Base-by-base conservation (phyloP, 1,284 basidiomycete genomes). In the Phylloboletellus chloephorus region DNA sequence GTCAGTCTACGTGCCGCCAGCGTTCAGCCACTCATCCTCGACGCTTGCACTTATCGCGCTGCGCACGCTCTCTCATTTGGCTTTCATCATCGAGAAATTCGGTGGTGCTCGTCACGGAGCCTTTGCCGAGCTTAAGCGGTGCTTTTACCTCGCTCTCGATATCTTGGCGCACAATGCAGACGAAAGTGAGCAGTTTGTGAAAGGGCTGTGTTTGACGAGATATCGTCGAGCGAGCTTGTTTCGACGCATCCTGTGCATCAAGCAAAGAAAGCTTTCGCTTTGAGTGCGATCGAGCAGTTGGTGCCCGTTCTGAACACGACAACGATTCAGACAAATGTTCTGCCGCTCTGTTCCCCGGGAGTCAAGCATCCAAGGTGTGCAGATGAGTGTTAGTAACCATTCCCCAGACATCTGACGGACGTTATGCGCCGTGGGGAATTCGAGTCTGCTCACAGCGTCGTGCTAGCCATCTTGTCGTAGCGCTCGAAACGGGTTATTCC, bases 401-500 rank as follows among this genome's bases (percentile, higher is more conserved):
- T 32, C 25, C 41, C 30, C 50, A 83, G 80, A 30, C 71, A 79
- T 54, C 66, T 83, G 16, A 68, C 65, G 36, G 69, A 79, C 46
- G 49, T 74, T n/a, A 60, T 60, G 11, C 66, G 82, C 44, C 76
- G 82, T 23, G 81, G 85, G 47, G 77, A 74, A 13, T 87, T 76
- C 46, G 84, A 88, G 57, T 82, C 82, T 0, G 74, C 82, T 4
- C 85, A 88, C 57, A 87, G 84, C 3, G 81, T 84, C 20, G 67
- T 88, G 37, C 64, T 88, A 5, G 69, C 83, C 3, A 68, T 85
- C 16, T 79, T 87, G 52, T 73, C 79, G 12, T 69, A 77, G 12
- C 71, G 74, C 49, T 74, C 76, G 0, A 69, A 73, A 45, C 64
- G 61, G 25, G 41, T 46, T 25, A 40, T 32, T 54, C 52, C 20